phyloP scores from a whole-genome alignment of 495 filamentous ascomycete genomes.

The Lineolata rhizophorae region DNA sequence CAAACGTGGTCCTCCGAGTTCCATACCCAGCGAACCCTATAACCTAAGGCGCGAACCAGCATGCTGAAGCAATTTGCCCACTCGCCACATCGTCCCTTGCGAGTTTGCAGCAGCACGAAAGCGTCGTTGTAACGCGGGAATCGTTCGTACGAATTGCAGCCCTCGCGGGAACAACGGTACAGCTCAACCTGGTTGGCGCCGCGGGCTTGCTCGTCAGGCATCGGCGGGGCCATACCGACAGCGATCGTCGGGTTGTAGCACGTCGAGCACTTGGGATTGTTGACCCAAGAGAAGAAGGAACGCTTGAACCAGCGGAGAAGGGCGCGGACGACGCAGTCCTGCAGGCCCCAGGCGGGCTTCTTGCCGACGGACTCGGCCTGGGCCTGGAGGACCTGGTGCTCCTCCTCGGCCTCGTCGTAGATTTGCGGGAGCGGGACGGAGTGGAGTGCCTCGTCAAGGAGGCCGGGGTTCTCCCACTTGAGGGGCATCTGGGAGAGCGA shows the following conservation, averaged over 20 bases:
- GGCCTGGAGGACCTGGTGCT: slow-evolving; percentile 65
- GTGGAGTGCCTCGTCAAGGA: slow-evolving; percentile 79
- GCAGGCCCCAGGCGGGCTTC: slow-evolving; percentile 89
- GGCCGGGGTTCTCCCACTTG: slow-evolving; percentile 90
- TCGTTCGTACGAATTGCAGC: slow-evolving; percentile 58
- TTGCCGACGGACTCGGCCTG: slow-evolving; percentile 62
- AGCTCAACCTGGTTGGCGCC: slow-evolving; percentile 75
- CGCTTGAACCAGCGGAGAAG: slow-evolving; percentile 91
- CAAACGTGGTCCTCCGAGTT: slow-evolving; percentile 93
- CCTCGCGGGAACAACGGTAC: slow-evolving; percentile 53
- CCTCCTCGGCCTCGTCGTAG: slow-evolving; percentile 85
- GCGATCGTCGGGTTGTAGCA: slow-evolving; percentile 70
- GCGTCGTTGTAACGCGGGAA: slow-evolving; percentile 94
- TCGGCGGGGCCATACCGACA: slow-evolving; percentile 60
- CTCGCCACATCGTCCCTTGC: slow-evolving; percentile 71
- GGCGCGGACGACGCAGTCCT: slow-evolving; percentile 88
- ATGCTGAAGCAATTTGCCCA: slow-evolving; percentile 99
- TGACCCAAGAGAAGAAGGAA: slow-evolving; percentile 88
- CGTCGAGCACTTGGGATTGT: slow-evolving; percentile 67
- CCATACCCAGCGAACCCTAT: slow-evolving; percentile 93
- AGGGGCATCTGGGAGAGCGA: slow-evolving; percentile 65
- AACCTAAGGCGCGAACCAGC: slow-evolving; percentile 83
- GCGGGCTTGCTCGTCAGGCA: slow-evolving; percentile 68
- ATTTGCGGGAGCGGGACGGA: slow-evolving; percentile 77
- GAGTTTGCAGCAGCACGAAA: slow-evolving; percentile 72